A percentile compares a stretch with the other conserved stretches of the same genome.
Conservation (phyloP, 495 filamentous ascomycete genomes). For the Aspergillus panamensis region DNA sequence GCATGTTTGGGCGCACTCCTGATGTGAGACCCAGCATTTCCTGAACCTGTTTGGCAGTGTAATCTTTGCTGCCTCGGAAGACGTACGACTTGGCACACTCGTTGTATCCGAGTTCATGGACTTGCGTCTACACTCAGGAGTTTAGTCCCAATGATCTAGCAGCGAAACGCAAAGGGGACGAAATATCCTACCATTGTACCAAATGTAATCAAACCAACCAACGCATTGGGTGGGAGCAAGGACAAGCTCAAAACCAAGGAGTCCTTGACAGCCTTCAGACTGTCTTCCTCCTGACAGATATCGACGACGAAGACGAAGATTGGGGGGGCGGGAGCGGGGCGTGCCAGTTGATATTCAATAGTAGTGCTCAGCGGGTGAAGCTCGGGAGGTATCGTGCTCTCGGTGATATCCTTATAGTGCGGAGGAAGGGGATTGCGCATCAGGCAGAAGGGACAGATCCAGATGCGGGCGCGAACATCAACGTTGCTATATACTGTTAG, state of each 20-base stretch:
- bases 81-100: conserved; percentile 99
- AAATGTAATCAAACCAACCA: conserved; percentile 93
- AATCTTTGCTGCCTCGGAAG: conserved; percentile 97
- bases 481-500: conserved; percentile 66
- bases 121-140: conserved; percentile 65
- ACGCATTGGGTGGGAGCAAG: conserved; percentile 84
- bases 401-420: conserved; percentile 98
- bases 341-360: conserved; percentile 92
- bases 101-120: conserved; percentile 97
- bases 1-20: conserved; percentile 73
- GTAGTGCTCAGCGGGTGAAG: conserved; percentile 91
- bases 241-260: conserved; percentile 96
- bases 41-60: conserved; percentile 92
- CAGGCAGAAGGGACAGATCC: conserved; percentile 98
- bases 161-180: neutral
- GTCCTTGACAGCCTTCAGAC: conserved; percentile 91
- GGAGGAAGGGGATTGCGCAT: conserved; percentile 91
- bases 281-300: conserved; percentile 98
- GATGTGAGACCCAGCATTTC: conserved; percentile 88
- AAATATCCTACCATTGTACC: conserved; percentile 81
- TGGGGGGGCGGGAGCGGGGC: conserved; percentile 88
- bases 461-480: conserved; percentile 88
- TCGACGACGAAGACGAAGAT: conserved; percentile 98
- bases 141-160: conserved; percentile 28
- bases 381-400: conserved; percentile 91